A percentile compares a stretch with the other conserved stretches of the same genome.
Conservation (phyloP, 1,139 yeast species). For the Pichia sp. region DNA sequence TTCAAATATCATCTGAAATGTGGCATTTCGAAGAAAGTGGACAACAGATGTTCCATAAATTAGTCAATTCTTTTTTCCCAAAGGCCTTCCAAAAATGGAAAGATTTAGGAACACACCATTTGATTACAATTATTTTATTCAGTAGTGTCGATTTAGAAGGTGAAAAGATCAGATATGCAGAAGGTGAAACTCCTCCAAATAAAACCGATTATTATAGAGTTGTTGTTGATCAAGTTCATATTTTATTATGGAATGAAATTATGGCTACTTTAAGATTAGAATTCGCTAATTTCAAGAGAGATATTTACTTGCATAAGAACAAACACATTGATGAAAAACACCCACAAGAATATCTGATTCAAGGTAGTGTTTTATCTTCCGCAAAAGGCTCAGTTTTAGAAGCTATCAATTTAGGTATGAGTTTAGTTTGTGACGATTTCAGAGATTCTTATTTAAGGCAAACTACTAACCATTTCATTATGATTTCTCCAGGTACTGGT, state of each 20-base stretch:
- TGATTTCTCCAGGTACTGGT: conserved; percentile 93
- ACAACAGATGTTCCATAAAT: conserved; percentile 88
- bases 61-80: conserved; percentile 88
- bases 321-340: conserved; percentile 23
- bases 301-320: conserved; percentile 53
- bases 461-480: conserved; percentile 80
- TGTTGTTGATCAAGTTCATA: conserved; percentile 92
- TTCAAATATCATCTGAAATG: conserved; percentile 94
- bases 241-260: conserved; percentile 80
- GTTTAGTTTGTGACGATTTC: conserved; percentile 77
- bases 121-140: conserved; percentile 85
- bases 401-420: conserved; percentile 81
- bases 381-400: conserved; percentile 88
- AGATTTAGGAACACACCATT: conserved; percentile 81
- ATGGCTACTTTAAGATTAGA: conserved; percentile 87
- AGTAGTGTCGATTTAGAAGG: conserved; percentile 74
- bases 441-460: conserved; percentile 84
- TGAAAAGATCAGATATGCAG: conserved; percentile 54
- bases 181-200: conserved; percentile 70
- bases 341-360: conserved; percentile 37
- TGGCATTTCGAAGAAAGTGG: conserved; percentile 99
- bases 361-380: conserved; percentile 73
- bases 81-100: conserved; percentile 89
- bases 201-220: conserved; percentile 84
- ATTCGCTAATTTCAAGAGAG: conserved; percentile 78